These are phyloP conservation scores for Bisporella sp. DNA, from an alignment of 2,329 filamentous ascomycete genomes.

Conservation along the genomic window DNA sequence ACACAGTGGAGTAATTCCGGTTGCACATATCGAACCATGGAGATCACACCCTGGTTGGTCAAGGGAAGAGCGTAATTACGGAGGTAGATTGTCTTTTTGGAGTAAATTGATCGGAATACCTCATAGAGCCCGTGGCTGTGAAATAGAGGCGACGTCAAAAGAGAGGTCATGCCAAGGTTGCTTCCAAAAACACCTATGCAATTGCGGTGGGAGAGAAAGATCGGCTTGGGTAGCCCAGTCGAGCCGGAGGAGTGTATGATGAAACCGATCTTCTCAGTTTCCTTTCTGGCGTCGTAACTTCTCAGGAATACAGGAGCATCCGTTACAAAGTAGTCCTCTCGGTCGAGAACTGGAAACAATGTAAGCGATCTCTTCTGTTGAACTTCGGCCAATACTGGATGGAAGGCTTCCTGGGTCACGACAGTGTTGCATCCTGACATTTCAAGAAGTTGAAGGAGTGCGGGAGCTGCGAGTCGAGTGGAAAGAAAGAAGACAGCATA, in stretches of 20 bases:
- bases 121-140: neutral
- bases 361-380: neutral
- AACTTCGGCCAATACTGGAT: conserved; percentile 9
- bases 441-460: conserved; percentile 39
- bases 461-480: conserved; percentile 42
- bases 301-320: neutral
- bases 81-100: neutral
- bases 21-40: conserved; percentile 33
- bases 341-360: neutral
- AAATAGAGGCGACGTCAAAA: neutral
- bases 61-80: conserved; percentile 31
- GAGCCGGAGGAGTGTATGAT: conserved; percentile 37
- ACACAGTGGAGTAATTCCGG: conserved; percentile 52
- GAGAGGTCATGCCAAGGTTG: neutral
- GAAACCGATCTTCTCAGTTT: conserved; percentile 16
- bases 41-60: conserved; percentile 38
- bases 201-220: conserved; percentile 46
- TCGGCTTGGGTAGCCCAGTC: conserved; percentile 55
- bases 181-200: conserved; percentile 30
- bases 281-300: conserved; percentile 22
- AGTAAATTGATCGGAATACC: neutral
- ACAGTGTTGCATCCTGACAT: conserved; percentile 26
- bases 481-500: conserved; percentile 47
- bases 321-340: neutral
- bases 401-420: conserved; percentile 7